phyloP scores from a whole-genome alignment of 169 alveolate species.

The Neospora caninum region DNA sequence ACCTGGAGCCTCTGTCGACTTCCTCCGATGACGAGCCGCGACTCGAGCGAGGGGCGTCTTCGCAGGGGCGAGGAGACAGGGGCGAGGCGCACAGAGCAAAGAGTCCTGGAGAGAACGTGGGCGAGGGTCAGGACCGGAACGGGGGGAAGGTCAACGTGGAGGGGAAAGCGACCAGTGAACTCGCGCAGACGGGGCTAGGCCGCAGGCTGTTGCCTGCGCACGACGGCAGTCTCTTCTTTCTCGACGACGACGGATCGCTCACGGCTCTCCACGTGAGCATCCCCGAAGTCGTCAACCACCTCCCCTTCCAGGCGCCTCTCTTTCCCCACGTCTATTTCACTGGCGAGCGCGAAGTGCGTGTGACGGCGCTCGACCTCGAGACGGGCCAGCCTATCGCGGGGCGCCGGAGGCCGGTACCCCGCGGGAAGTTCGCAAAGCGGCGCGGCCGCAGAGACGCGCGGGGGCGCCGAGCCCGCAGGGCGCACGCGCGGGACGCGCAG shows the following conservation, averaged over 20 bases:
- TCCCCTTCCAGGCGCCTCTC: conserved; percentile 55
- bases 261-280: conserved; percentile 57
- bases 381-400: conserved; percentile 33
- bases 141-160: background rate
- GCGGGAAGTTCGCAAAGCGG: background rate
- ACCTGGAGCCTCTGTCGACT: background rate
- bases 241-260: conserved; percentile 58
- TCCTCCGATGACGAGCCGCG: conserved; percentile 1
- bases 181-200: conserved; percentile 41
- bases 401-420: background rate
- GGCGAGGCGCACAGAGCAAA: background rate
- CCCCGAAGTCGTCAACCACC: conserved; percentile 57
- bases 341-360: conserved; percentile 43
- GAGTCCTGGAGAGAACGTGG: background rate
- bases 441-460: background rate
- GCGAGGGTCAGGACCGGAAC: conserved; percentile 33
- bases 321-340: conserved; percentile 58
- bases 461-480: background rate
- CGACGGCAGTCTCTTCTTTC: conserved; percentile 55
- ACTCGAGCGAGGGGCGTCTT: conserved; percentile 2
- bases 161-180: background rate
- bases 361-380: conserved; percentile 34
- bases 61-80: background rate
- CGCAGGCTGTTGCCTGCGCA: conserved; percentile 51
- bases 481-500: too few relatives aligned